These are phyloP conservation scores for Teratosphaeriaceae sp. DNA, from an alignment of 2,329 filamentous ascomycete species.

Conservation along the genomic window DNA sequence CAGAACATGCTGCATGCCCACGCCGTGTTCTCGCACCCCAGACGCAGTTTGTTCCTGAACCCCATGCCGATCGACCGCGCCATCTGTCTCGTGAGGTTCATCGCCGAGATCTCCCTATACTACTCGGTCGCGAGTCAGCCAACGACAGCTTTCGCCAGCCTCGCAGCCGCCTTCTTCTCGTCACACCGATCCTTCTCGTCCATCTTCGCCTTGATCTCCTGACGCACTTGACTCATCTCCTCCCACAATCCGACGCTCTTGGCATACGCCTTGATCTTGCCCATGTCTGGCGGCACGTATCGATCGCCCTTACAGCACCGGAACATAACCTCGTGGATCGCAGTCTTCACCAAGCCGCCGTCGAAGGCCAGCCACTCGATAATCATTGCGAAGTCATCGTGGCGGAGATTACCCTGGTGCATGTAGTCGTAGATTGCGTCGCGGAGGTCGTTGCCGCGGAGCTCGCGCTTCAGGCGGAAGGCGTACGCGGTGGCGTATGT, in stretches of 20 bases:
- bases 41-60: no score
- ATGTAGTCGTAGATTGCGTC: slow-evolving; percentile 10
- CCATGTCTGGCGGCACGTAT: slow-evolving; percentile 3
- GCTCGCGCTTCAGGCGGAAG: slow-evolving; percentile 4
- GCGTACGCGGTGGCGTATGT: slow-evolving; percentile 7
- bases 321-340: slow-evolving; percentile 7
- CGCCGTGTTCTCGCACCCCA: no score
- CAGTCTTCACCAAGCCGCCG: slow-evolving; percentile 7
- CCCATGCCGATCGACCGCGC: no score
- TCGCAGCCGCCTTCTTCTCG: neutral
- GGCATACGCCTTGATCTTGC: slow-evolving; percentile 3
- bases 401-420: slow-evolving; percentile 2
- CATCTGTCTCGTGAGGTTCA: no score
- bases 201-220: slow-evolving; percentile 7
- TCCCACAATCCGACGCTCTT: slow-evolving; percentile 4
- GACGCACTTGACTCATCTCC: slow-evolving; percentile 3
- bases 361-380: slow-evolving; percentile 8
- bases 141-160: no score
- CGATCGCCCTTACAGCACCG: slow-evolving; percentile 4
- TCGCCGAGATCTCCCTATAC: no score
- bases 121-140: no score
- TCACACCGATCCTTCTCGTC: neutral
- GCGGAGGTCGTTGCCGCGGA: slow-evolving; percentile 10
- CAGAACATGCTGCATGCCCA: no score
- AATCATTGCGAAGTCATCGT: slow-evolving; percentile 9